Evolutionary conservation across 2,329 filamentous ascomycete species (phyloP).

Genomic region (Dryadomyces quercus-mongolicae): DNA sequence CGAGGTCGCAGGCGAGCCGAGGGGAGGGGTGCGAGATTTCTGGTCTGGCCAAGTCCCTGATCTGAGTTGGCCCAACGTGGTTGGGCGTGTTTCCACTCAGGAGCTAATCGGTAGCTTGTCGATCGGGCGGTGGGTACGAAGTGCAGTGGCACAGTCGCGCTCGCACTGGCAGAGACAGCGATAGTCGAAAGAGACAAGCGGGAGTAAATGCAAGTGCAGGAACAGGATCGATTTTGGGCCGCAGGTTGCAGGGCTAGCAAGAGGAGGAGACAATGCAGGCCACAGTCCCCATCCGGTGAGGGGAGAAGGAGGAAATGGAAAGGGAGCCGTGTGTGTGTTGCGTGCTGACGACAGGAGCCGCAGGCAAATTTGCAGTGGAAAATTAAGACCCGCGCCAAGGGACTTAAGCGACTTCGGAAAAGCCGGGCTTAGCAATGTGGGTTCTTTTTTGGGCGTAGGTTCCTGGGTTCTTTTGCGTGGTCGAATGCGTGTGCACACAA

Average conservation of each 20-base stretch:
- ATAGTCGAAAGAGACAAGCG: too few relatives aligned
- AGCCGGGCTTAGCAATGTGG: conserved; percentile 3
- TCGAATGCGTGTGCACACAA: not conserved
- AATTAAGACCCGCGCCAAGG: conserved; percentile 3
- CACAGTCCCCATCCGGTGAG: conserved; percentile 2
- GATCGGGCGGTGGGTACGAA: not conserved
- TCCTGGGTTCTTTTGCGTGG: conserved; percentile 1
- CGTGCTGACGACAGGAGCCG: not conserved
- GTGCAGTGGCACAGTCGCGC: not conserved
- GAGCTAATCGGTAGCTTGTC: not conserved
- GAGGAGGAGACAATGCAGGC: not conserved
- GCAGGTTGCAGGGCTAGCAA: not conserved
- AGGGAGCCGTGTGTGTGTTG: not conserved
- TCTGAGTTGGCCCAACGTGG: conserved; percentile 2
- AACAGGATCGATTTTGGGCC: too few relatives aligned
- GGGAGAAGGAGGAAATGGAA: not conserved
- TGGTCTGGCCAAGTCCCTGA: not conserved
- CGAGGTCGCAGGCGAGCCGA: not conserved
- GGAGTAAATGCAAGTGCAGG: too few relatives aligned
- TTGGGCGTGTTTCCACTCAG: not conserved
- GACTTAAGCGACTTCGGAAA: conserved; percentile 1
- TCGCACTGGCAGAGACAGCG: not conserved
- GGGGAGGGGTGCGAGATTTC: not conserved
- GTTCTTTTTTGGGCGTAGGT: not conserved
- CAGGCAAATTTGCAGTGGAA: not conserved